Evolutionary conservation across 2,329 filamentous ascomycete genomes (phyloP), one percentile per base, ranked within the genome.

Genomic region (Penicillium sp.): DNA sequence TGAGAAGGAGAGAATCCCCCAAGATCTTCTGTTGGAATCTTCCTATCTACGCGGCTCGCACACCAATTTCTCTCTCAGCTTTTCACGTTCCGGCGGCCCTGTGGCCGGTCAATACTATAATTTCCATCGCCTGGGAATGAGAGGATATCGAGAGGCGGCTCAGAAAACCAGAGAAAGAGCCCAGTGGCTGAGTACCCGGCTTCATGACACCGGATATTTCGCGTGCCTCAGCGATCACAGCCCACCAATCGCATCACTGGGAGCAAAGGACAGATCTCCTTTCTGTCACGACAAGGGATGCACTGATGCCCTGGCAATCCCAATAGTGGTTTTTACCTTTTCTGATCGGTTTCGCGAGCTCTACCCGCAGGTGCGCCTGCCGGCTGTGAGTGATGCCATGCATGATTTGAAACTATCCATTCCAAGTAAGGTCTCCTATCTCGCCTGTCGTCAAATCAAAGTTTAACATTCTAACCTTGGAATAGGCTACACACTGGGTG

Each of bases 21-120:
- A 85, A 62, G 77, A 87, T 54, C 74, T 88, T 3, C 77, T 88
- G 54, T 88, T 88, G 64, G 83, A 88, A 65, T 77, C 88, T 4
- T 82, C 81, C 64, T 88, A 88, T 63, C 79, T 88, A 0, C 85
- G 86, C 29, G 59, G 54, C 21, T 55, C 56, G 8, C 55, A 60
- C 42, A 52, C 53, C 24, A 50, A 46, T 0, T 88, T 83, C 71
- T 87, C 84, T 0, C 78, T 88, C 27, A 88, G 88, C 71, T 88
- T 88, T 71, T 87, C 84, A 0, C 80, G 84, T 0, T 85, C 86
- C 0, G 85, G 84, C 3, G 83, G 83, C 0, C 86, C 88, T 54
- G 76, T 88, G 55, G 82, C 88, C 52, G 84, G 79, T 1, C 86
- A 88, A 65, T 88, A 88, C 71, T 88, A 81, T 72, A 88, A 88